phyloP scores from a whole-genome alignment of 2,329 filamentous ascomycete species.

The Coleophoma cylindrospora region DNA sequence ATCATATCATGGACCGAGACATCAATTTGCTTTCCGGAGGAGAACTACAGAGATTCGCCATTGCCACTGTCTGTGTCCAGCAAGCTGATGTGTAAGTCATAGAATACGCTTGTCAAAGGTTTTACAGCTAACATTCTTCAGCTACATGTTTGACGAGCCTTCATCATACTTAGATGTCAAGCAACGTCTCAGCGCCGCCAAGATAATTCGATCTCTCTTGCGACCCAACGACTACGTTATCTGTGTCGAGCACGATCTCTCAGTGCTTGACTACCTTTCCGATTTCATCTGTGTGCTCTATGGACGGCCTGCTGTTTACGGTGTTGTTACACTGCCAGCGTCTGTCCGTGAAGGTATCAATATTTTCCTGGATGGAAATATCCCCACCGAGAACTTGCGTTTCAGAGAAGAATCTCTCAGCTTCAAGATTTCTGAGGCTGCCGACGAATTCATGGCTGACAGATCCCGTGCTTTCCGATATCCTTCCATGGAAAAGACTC shows the following conservation, averaged over 20 bases:
- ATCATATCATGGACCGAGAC: conserved; percentile 88
- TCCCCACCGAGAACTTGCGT: conserved; percentile 95
- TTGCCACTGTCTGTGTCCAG: conserved; percentile 92
- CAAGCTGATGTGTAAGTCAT: conserved; percentile 77
- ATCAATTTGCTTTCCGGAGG: conserved; percentile 89
- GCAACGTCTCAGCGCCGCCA: conserved; percentile 89
- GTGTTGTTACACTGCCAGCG: conserved; percentile 92
- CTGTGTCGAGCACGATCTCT: conserved; percentile 98
- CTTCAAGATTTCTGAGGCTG: conserved; percentile 86
- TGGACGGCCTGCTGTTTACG: conserved; percentile 90
- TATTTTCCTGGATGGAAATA: conserved; percentile 97
- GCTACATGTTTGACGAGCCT: conserved; percentile 99
- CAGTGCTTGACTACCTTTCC: conserved; percentile 95
- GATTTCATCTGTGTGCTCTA: conserved; percentile 98
- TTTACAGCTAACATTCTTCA: conserved; percentile 52
- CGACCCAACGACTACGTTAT: conserved; percentile 93
- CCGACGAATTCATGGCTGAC: conserved; percentile 83
- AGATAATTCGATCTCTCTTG: conserved; percentile 87
- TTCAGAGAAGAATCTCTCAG: conserved; percentile 97
- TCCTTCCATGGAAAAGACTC: conserved; percentile 86
- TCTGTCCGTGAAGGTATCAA: conserved; percentile 99
- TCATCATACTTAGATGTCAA: conserved; percentile 99
- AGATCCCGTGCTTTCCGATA: conserved; percentile 82
- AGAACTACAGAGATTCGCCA: conserved; percentile 96
- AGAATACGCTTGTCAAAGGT: conserved; percentile 72